These are phyloP conservation scores for Solanum ossicruentum DNA, from an alignment of 257 asterid species.

Conservation along the genomic window DNA sequence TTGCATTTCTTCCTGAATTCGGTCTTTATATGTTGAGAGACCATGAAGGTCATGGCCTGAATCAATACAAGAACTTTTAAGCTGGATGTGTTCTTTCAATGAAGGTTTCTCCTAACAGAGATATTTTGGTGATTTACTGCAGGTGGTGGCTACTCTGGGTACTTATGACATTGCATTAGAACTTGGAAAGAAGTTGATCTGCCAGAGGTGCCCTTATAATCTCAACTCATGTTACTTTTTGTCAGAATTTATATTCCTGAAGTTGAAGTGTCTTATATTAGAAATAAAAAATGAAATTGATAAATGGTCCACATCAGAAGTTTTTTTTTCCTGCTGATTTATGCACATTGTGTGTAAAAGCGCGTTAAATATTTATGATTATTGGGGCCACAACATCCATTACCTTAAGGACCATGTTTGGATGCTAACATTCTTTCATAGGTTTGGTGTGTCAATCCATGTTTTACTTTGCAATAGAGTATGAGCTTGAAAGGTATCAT, in stretches of 20 bases:
- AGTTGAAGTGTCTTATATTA: neutral
- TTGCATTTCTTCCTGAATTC: neutral
- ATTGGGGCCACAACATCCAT: neutral
- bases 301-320: neutral
- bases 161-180: constrained; percentile 82
- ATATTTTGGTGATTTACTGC: constrained; percentile 17
- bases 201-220: constrained; percentile 51
- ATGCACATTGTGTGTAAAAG: neutral
- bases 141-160: constrained; percentile 84
- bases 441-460: neutral
- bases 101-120: neutral
- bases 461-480: neutral
- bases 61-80: neutral
- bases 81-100: neutral
- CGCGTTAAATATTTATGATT: neutral
- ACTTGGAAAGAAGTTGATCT: constrained; percentile 77
- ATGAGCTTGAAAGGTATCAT: neutral
- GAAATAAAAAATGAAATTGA: neutral
- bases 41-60: neutral
- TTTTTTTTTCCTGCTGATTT: neutral
- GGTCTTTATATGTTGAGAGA: neutral
- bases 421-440: neutral
- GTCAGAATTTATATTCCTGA: neutral
- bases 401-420: neutral
- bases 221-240: neutral